These are phyloP conservation scores for Pseudoneurospora amorphoporcata DNA, from an alignment of 495 filamentous ascomycete genomes.

Conservation along the genomic window DNA sequence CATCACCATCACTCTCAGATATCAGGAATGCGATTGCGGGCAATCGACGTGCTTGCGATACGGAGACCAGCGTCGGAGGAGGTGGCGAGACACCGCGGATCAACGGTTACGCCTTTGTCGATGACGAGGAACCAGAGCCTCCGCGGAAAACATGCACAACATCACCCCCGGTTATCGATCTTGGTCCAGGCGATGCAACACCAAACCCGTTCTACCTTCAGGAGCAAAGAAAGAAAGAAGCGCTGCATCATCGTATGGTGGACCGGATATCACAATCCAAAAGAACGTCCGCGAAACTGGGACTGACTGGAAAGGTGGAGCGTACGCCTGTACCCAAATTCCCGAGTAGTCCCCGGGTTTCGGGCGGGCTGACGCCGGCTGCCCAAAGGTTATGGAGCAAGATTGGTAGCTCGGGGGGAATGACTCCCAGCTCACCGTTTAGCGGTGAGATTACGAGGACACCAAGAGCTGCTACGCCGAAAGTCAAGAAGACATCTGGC, in stretches of 20 bases:
- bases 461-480: conserved; percentile 20
- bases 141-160: conserved; percentile 5
- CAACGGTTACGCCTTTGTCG: conserved; percentile 89
- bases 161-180: conserved; percentile 26
- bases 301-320: conserved; percentile 46
- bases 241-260: conserved; percentile 82
- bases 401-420: conserved; percentile 46
- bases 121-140: conserved; percentile 53
- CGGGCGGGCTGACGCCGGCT: conserved; percentile 60
- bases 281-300: conserved; percentile 37
- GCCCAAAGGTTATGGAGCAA: conserved; percentile 65
- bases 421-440: conserved; percentile 39
- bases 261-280: conserved; percentile 70
- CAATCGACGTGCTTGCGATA: conserved; percentile 49
- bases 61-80: conserved; percentile 50
- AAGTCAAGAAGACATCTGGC: conserved; percentile 12
- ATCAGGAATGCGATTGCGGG: conserved; percentile 82
- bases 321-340: conserved; percentile 60
- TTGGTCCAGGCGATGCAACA: conserved; percentile 50
- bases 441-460: conserved; percentile 24
- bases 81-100: conserved; percentile 78
- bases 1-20: conserved; percentile 75
- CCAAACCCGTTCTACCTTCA: conserved; percentile 77
- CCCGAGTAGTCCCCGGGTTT: conserved; percentile 58
- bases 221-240: conserved; percentile 68